These are phyloP conservation scores for Kernera saxatilis DNA, from an alignment of 345 rosid genomes.

Conservation along the genomic window DNA sequence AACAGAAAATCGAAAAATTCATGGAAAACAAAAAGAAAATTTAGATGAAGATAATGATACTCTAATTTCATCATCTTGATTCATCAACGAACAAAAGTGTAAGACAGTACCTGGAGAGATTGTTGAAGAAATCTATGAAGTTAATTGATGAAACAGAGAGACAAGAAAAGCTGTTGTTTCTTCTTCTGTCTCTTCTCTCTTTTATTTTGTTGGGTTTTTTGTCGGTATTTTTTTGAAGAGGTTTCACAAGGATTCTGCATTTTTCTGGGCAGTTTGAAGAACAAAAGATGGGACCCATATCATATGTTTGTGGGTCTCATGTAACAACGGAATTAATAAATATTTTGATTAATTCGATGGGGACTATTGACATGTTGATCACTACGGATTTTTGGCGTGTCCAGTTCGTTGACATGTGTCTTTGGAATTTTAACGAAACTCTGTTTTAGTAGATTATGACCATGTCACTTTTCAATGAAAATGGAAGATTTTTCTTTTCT, in stretches of 20 bases:
- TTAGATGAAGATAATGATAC: background rate
- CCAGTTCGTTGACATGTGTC: conserved; percentile 19
- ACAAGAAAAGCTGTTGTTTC: background rate
- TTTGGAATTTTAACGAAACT: background rate
- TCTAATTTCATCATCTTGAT: background rate
- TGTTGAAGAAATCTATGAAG: background rate
- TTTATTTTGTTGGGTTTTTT: background rate
- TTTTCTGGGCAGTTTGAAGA: conserved; percentile 27
- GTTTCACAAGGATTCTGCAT: conserved; percentile 20
- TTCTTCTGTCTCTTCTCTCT: conserved; percentile 12
- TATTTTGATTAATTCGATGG: conserved; percentile 22
- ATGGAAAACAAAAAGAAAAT: background rate
- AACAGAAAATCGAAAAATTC: background rate
- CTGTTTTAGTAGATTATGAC: background rate
- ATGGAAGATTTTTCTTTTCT: background rate
- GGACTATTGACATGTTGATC: conserved; percentile 31
- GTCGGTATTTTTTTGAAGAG: conserved; percentile 8
- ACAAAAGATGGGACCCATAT: conserved; percentile 24
- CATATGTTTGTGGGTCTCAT: conserved; percentile 36
- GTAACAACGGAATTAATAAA: conserved; percentile 16
- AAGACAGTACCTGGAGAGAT: conserved; percentile 17
- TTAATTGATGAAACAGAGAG: conserved; percentile 6
- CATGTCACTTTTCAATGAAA: background rate
- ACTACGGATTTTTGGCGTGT: conserved; percentile 24
- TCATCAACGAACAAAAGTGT: background rate